Evolutionary conservation across 192 early-diverging fungal genomes (phyloP).

Genomic region (Neocallimastix lanati): DNA sequence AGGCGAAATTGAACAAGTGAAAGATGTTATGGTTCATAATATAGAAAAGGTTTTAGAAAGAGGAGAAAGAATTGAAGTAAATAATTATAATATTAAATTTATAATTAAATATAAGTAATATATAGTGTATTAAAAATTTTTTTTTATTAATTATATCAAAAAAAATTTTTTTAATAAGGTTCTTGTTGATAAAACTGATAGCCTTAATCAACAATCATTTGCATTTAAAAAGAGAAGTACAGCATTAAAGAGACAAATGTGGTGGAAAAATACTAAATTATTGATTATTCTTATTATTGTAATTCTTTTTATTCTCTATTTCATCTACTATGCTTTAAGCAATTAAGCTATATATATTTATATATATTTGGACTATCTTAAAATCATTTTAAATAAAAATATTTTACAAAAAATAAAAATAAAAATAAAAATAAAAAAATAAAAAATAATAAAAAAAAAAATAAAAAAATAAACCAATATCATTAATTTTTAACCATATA

Average conservation of each 20-base stretch:
- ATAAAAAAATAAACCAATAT: too few species aligned
- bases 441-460: too few species aligned
- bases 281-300: conserved; percentile 47
- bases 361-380: too few species aligned
- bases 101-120: too few species aligned
- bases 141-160: too few species aligned
- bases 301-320: conserved; percentile 18
- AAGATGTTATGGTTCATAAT: conserved; percentile 88
- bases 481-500: too few species aligned
- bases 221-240: conserved; percentile 78
- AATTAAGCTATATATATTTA: too few species aligned
- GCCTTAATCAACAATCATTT: conserved; percentile 69
- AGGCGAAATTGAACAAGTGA: conserved; percentile 81
- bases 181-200: conserved; percentile 78
- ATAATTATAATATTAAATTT: not conserved
- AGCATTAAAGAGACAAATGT: conserved; percentile 58
- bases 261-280: conserved; percentile 87
- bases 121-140: too few species aligned
- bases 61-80: not conserved
- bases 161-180: conserved; percentile 20
- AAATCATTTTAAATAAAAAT: too few species aligned
- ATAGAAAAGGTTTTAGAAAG: conserved; percentile 34
- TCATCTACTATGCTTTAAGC: not conserved
- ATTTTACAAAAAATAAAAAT: too few species aligned
- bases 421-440: too few species aligned